A percentile compares a stretch with the other conserved stretches of the same genome.
These are phyloP conservation scores for Naganishia liquefaciens DNA, from an alignment of 1,284 basidiomycete species.

Conservation along the genomic window DNA sequence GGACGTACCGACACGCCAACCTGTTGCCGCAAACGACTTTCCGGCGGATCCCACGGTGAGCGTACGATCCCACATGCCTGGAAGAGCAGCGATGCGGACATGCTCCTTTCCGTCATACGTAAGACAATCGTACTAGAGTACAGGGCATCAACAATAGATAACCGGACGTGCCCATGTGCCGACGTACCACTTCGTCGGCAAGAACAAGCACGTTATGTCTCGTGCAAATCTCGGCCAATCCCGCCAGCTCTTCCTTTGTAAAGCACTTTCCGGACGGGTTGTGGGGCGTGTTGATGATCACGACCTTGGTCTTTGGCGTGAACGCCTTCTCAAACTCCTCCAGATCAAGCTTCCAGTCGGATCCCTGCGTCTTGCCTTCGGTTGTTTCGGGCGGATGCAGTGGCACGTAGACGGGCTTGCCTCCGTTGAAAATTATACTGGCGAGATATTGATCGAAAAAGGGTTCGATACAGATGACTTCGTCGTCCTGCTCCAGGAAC, in stretches of 20 bases:
- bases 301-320: conserved; percentile 83
- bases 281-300: conserved; percentile 92
- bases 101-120: conserved; percentile 87
- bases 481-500: conserved; percentile 84
- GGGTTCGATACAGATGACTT: conserved; percentile 98
- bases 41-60: conserved; percentile 79
- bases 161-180: not conserved
- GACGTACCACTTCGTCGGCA: conserved; percentile 88
- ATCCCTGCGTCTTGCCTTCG: conserved; percentile 62
- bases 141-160: not conserved
- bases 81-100: conserved; percentile 83
- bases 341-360: conserved; percentile 83
- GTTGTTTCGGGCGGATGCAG: conserved; percentile 72
- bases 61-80: conserved; percentile 97
- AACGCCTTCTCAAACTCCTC: conserved; percentile 82
- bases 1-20: conserved; percentile 84
- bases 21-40: conserved; percentile 95
- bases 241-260: conserved; percentile 73
- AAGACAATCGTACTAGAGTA: conserved; percentile 81
- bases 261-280: conserved; percentile 98
- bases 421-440: conserved; percentile 88
- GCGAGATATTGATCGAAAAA: conserved; percentile 97
- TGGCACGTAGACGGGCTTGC: conserved; percentile 90
- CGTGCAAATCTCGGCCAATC: conserved; percentile 81
- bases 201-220: conserved; percentile 92